Evolutionary conservation across 768 basidiomycete genomes (phyloP).

Genomic region (Paxillus involutus): DNA sequence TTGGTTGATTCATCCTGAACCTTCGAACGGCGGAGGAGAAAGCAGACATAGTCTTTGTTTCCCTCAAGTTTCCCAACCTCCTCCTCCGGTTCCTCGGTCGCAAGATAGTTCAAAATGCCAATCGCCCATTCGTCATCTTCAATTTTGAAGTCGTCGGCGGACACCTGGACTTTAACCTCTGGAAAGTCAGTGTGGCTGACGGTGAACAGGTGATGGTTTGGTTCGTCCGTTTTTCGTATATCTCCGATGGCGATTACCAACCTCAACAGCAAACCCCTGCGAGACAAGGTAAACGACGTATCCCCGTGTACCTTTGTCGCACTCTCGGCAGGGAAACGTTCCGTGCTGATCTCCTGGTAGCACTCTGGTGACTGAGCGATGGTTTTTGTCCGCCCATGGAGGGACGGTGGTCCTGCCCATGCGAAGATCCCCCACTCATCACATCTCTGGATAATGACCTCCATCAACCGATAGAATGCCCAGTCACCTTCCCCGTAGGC

Average conservation of each 20-base stretch:
- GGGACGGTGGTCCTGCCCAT: constrained; percentile 19
- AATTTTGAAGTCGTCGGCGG: neutral
- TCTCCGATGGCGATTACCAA: constrained; percentile 12
- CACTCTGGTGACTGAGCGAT: constrained; percentile 17
- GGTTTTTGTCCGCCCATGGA: constrained; percentile 8
- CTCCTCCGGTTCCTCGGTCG: constrained; percentile 9
- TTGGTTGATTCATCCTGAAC: neutral
- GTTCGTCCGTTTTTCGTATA: neutral
- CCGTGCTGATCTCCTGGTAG: too few relatives aligned
- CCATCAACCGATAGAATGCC: constrained; percentile 28
- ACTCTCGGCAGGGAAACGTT: constrained; percentile 10
- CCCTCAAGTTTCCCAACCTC: constrained; percentile 9
- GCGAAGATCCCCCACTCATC: constrained; percentile 25
- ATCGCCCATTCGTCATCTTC: constrained; percentile 10
- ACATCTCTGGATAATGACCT: constrained; percentile 19
- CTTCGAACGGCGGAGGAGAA: constrained; percentile 8
- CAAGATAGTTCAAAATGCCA: constrained; percentile 13
- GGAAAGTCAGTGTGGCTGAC: constrained; percentile 10
- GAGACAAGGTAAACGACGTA: constrained; percentile 10
- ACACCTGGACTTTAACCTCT: neutral
- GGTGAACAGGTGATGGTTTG: constrained; percentile 3
- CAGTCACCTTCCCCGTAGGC: too few relatives aligned
- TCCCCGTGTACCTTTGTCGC: constrained; percentile 14
- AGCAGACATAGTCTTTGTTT: constrained; percentile 15
- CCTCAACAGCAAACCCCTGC: constrained; percentile 13